These are phyloP conservation scores for Huntiella savannae DNA, from an alignment of 2,329 filamentous ascomycete species.

Conservation along the genomic window DNA sequence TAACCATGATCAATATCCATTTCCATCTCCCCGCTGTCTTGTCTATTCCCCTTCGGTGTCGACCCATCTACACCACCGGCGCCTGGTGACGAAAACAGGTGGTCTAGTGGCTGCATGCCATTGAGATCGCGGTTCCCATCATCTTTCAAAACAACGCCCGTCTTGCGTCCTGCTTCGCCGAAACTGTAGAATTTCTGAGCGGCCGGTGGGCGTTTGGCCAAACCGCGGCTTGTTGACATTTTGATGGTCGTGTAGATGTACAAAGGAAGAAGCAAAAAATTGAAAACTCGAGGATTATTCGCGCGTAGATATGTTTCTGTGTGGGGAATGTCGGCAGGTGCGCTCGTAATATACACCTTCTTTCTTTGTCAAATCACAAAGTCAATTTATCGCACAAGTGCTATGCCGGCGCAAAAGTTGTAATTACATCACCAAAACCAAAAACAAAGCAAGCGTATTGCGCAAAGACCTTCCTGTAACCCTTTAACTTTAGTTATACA, in stretches of 20 bases:
- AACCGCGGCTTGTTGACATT: constrained; percentile 10
- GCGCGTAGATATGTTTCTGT: not conserved
- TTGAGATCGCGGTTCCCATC: constrained; percentile 69
- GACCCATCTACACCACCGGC: constrained; percentile 21
- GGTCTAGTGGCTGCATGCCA: constrained; percentile 75
- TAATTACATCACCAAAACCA: not conserved
- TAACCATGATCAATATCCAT: constrained; percentile 27
- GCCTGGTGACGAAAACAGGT: constrained; percentile 74
- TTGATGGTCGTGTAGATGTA: not conserved
- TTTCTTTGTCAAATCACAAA: not conserved
- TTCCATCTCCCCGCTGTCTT: constrained; percentile 24
- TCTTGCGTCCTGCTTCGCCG: constrained; percentile 39
- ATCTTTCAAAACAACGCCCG: constrained; percentile 65
- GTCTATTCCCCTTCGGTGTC: constrained; percentile 17
- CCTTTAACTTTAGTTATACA: not conserved
- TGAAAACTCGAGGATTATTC: not conserved
- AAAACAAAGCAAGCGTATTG: not conserved
- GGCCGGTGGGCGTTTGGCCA: not conserved
- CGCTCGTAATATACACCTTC: not conserved
- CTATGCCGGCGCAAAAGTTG: not conserved
- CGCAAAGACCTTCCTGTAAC: not conserved
- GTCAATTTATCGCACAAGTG: too few species aligned
- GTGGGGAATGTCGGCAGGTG: not conserved
- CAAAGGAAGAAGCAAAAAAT: not conserved
- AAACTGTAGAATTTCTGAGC: constrained; percentile 15